Evolutionary conservation across 345 rosid genomes (phyloP).

Genomic region (Nephelium lappaceum): DNA sequence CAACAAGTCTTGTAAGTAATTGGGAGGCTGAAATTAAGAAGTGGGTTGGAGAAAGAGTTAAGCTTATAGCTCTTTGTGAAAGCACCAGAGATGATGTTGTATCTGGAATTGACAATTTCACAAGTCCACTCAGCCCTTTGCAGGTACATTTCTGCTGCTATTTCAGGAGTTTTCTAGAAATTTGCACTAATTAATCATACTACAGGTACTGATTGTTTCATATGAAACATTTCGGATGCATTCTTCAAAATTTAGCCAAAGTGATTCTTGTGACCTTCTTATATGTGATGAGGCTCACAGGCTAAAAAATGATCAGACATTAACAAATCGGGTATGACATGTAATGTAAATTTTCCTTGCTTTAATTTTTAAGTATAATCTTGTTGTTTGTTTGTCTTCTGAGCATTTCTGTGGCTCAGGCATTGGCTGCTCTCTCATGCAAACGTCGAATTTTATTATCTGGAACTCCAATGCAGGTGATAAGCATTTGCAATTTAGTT

Average conservation of each 20-base stretch:
- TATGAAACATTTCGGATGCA: conserved; percentile 99
- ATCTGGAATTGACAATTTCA: conserved; percentile 83
- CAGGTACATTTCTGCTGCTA: conserved; percentile 59
- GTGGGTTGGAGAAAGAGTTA: conserved; percentile 94
- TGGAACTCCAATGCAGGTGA: conserved; percentile 99
- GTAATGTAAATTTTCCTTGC: not conserved
- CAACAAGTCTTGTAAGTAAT: conserved; percentile 98
- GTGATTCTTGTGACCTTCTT: conserved; percentile 89
- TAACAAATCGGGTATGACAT: conserved; percentile 82
- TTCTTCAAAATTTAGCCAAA: conserved; percentile 76
- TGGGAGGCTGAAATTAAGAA: conserved; percentile 98
- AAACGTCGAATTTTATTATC: conserved; percentile 87
- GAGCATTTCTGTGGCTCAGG: conserved; percentile 48
- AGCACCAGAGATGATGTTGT: conserved; percentile 92
- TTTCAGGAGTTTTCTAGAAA: conserved; percentile 15
- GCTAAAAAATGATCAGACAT: conserved; percentile 92
- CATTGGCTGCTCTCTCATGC: conserved; percentile 91
- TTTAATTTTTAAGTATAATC: not conserved
- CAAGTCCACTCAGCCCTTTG: conserved; percentile 56
- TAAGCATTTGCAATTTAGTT: conserved; percentile 20
- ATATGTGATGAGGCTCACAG: conserved; percentile 99
- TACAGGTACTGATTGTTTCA: conserved; percentile 87
- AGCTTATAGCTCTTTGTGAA: conserved; percentile 92
- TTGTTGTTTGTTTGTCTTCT: conserved; percentile 16
- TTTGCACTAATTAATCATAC: conserved; percentile 28